Evolutionary conservation across 1,284 basidiomycete species (phyloP), one percentile per base, ranked within the genome.

Genomic region (Sphagnurus paluster): DNA sequence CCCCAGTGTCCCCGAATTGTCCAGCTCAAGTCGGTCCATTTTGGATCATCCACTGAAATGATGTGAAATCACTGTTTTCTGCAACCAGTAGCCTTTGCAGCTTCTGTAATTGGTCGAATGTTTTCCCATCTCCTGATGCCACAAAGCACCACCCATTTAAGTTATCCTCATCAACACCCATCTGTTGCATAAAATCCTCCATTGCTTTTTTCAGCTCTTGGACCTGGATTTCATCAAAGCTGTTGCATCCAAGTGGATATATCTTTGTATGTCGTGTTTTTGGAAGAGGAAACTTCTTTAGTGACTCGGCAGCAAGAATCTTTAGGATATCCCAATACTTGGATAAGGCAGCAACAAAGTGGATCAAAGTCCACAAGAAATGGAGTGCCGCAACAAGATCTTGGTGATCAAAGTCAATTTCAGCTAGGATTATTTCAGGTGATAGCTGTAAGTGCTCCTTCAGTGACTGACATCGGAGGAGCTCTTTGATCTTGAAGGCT

Each of bases 1-100:
- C 60, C 62, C 62, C 62, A 67, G 46, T 65, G 55, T 0, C 56
- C 52, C 19, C 54, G 48, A 16, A 62, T 55, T 17, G 65, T 47
- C 2, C 58, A 52, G 39, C 64, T 64, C 7, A 66, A 51, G 45
- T 66, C 58, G 0, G 63, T 64, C 65, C 65, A 67, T 21, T 61
- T 58, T 17, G 63, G n/a, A 63, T 41, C 2, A 63, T 46, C 53
- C 55, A 59, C 1, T 47, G 29, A 36, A 57, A 54, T 5, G 46
- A 52, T 10, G 52, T 28, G 29, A 57, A 59, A 32, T 55, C 44
- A 13, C 39, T 30, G 9, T 45, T 32, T 32, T 57, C 44, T 1
- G 35, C 35, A 4, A 46, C 36, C 23, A 32, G 21, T 13, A 45
- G 34, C 33, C 50, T 51, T 21, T 50, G 49, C 19, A 57, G 39